phyloP scores from a whole-genome alignment of 352 stramenopile species.

The Phytophthora chlamydospora region DNA sequence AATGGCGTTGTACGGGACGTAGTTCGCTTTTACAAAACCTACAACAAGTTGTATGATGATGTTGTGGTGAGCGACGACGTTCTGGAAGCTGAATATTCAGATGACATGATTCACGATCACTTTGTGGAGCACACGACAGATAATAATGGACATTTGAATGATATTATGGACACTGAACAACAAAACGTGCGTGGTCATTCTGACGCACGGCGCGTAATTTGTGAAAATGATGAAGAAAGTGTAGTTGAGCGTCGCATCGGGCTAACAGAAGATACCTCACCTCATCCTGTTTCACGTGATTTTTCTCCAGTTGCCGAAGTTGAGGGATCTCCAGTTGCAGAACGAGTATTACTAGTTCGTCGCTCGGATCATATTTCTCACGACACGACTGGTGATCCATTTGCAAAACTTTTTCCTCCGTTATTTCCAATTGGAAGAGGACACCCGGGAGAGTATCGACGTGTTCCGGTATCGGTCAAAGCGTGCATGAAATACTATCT shows the following conservation, averaged over 20 bases:
- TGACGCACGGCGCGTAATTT: neutral
- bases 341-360: neutral
- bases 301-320: neutral
- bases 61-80: neutral
- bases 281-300: neutral
- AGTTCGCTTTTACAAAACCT: neutral
- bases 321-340: too few relatives aligned
- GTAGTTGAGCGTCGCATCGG: slow-evolving; percentile 1
- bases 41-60: neutral
- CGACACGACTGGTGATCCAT: slow-evolving; percentile 4
- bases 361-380: slow-evolving; percentile 1
- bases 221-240: neutral
- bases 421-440: slow-evolving; percentile 12
- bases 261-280: neutral
- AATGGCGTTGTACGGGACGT: neutral
- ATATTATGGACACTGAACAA: neutral
- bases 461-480: slow-evolving; percentile 4
- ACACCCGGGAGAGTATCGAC: neutral
- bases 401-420: slow-evolving; percentile 13
- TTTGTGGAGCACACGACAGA: neutral
- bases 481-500: slow-evolving; percentile 8
- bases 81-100: neutral
- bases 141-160: neutral
- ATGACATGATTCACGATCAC: neutral
- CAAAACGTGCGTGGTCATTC: neutral